Evolutionary conservation across 2,329 filamentous ascomycete species (phyloP), one percentile per base, ranked within the genome.

Genomic region (Aspergillus tubingensis): DNA sequence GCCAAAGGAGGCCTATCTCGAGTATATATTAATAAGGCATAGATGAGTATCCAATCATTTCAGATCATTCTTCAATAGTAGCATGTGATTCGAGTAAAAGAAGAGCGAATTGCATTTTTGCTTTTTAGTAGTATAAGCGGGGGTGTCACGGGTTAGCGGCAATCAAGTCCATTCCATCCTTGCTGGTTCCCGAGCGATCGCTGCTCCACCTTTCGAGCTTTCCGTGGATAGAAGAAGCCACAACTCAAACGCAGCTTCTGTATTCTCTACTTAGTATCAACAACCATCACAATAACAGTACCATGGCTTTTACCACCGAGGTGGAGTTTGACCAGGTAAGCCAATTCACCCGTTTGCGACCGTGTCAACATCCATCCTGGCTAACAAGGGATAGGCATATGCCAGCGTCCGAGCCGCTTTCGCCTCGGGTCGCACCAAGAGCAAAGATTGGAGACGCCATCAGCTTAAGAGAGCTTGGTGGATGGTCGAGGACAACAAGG

Each of bases 391-490:
- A 47, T 21, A 55, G 53, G 53, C 53, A 27, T 15, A 32, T 15
- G 23, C 3, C 5, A 47, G 23, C 2, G 53, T 32, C 39, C 53
- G 39, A 13, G 5, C 53, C 8, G 74, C 74, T 6, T 76, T 77
- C 58, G 57, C 53, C 6, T 63, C 67, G 5, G 70, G 71, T 17
- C 70, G 65, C 19, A 80, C 78, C 23, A 78, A 78, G 38, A 62
- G 66, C 5, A 62, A 78, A 3, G 68, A 69, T 55, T 80, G 76
- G 75, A 70, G 77, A n/a, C 76, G 76, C 59, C 74, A 72, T 68
- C 78, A 80, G 64, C 70, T 80, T 5, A 77, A 77, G 58, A 74
- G 79, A 63, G 54, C 76, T 1, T 81, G 73, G 72, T 77, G 76
- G 76, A 70, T 80, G 67, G 49, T 80, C 17, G 71, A 76, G 36